These are phyloP conservation scores for Puccinia horiana DNA, from an alignment of 1,284 basidiomycete species.

Conservation along the genomic window DNA sequence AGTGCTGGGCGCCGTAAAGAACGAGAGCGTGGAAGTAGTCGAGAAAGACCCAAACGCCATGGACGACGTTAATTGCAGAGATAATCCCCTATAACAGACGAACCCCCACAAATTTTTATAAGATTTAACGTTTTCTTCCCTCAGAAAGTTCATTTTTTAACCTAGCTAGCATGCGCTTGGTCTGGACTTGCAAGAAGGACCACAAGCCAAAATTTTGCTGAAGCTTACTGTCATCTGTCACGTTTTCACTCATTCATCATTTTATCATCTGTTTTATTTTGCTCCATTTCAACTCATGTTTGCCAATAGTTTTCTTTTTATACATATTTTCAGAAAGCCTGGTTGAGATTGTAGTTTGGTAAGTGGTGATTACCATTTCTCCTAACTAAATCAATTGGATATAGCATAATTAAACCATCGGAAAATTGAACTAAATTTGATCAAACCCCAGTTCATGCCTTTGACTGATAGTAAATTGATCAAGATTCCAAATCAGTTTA, in stretches of 20 bases:
- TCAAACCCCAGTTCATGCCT: too few relatives aligned
- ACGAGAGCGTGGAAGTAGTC: slow-evolving; percentile 13
- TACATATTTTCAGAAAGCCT: not conserved
- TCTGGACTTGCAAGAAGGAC: not conserved
- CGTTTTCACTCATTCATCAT: not conserved
- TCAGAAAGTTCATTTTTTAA: not conserved
- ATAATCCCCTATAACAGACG: not conserved
- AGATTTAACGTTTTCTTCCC: not conserved
- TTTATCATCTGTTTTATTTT: not conserved
- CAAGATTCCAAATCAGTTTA: too few relatives aligned
- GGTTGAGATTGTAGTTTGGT: not conserved
- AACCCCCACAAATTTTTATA: not conserved
- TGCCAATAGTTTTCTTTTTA: not conserved
- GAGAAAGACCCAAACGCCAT: slow-evolving; percentile 19
- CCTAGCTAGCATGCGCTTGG: not conserved
- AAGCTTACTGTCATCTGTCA: not conserved
- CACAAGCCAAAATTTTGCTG: not conserved
- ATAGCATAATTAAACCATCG: too few relatives aligned
- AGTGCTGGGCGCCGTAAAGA: slow-evolving; percentile 14
- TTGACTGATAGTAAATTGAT: too few relatives aligned
- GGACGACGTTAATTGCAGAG: not conserved
- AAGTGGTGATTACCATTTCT: not conserved
- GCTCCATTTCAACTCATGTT: not conserved
- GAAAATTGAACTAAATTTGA: too few relatives aligned
- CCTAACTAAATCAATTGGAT: not conserved